Conservation (phyloP, 1,284 basidiomycete species). For the Papiliotrema nemorosa region DNA sequence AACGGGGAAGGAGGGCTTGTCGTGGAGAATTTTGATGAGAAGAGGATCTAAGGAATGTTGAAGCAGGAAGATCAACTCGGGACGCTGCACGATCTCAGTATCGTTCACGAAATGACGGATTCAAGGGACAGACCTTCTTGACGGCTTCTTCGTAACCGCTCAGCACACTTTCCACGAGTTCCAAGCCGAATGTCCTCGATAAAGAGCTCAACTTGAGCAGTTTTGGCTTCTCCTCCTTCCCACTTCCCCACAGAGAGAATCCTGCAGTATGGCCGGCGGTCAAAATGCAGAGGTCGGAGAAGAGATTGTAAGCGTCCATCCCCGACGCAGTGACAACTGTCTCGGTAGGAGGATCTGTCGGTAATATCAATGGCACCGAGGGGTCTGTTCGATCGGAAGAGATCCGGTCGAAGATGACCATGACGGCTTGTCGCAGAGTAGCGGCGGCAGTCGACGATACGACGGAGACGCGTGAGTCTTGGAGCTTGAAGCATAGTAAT, state of each 20-base stretch:
- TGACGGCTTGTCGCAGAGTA: conserved; percentile 90
- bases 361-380: conserved; percentile 37
- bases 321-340: conserved; percentile 68
- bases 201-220: conserved; percentile 81
- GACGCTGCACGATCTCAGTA: conserved; percentile 55
- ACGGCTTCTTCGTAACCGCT: conserved; percentile 91
- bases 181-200: conserved; percentile 89
- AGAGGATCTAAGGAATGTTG: conserved; percentile 86
- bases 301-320: conserved; percentile 79
- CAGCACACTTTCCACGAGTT: conserved; percentile 92
- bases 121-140: conserved; percentile 59
- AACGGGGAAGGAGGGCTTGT: conserved; percentile 78
- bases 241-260: conserved; percentile 29
- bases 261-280: conserved; percentile 52
- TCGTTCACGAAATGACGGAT: too few species aligned
- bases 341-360: conserved; percentile 57
- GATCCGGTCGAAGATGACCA: conserved; percentile 97
- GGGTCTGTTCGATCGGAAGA: conserved; percentile 11
- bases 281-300: conserved; percentile 84
- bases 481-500: conserved; percentile 86
- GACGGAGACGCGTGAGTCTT: conserved; percentile 91
- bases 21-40: conserved; percentile 77
- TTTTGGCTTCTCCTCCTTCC: conserved; percentile 63
- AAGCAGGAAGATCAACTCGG: conserved; percentile 77
- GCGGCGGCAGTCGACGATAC: conserved; percentile 97